A percentile compares a stretch with the other conserved stretches of the same genome.
Conservation (phyloP, 2,329 filamentous ascomycete genomes). For the Diaporthe humulicola region DNA sequence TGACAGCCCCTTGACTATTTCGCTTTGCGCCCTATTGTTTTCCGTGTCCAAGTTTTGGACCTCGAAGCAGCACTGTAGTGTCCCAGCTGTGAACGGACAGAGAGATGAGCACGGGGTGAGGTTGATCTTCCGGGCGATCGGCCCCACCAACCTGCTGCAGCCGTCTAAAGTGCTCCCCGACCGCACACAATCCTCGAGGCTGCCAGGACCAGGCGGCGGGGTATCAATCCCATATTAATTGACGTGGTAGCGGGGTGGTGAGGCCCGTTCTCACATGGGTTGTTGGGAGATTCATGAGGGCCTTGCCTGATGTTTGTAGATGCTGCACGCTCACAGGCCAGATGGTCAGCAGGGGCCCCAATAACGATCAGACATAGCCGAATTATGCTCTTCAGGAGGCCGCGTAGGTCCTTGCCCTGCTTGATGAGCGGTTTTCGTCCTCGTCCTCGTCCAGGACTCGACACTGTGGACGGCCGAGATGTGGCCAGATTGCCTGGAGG, state of each 20-base stretch:
- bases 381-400: conserved; percentile 40
- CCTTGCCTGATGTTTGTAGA: not conserved
- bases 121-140: conserved; percentile 32
- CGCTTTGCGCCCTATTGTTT: not conserved
- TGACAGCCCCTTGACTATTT: not conserved
- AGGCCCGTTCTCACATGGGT: conserved; percentile 17
- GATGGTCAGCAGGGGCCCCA: conserved; percentile 25
- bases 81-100: conserved; percentile 11
- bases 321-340: conserved; percentile 18
- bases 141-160: conserved; percentile 37
- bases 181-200: not conserved
- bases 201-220: conserved; percentile 9
- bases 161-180: not conserved
- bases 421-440: conserved; percentile 9
- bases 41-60: conserved; percentile 29
- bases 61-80: conserved; percentile 17
- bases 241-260: conserved; percentile 3
- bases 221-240: conserved; percentile 29
- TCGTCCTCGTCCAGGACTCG: not conserved
- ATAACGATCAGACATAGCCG: conserved; percentile 27
- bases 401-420: conserved; percentile 32
- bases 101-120: conserved; percentile 27
- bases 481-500: conserved; percentile 10
- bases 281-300: not conserved
- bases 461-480: conserved; percentile 32